These are phyloP conservation scores for Monilinia aucupariae DNA, from an alignment of 2,329 filamentous ascomycete genomes.

Conservation along the genomic window DNA sequence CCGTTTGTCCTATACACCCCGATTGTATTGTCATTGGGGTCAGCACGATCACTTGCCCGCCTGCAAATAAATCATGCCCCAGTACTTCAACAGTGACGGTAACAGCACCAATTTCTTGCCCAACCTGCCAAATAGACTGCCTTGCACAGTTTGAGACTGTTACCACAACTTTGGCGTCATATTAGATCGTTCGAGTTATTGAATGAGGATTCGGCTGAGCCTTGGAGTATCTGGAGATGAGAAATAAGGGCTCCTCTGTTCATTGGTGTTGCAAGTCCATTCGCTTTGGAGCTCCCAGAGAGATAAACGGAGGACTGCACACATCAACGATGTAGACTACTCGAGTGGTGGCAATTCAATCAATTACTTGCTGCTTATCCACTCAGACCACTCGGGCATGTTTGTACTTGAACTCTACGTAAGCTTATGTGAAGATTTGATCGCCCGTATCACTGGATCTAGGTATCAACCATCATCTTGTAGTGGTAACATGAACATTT, in stretches of 20 bases:
- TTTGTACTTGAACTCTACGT: background rate
- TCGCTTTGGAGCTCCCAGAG: too few species aligned
- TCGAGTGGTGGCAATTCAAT: background rate
- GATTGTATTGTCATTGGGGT: constrained; percentile 19
- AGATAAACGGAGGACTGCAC: background rate
- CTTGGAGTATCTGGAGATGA: background rate
- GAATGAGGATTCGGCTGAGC: background rate
- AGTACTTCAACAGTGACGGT: constrained; percentile 25
- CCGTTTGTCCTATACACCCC: constrained; percentile 17
- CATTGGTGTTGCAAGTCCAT: background rate
- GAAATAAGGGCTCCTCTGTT: too few species aligned
- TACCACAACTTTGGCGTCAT: constrained; percentile 16
- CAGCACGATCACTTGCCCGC: constrained; percentile 19
- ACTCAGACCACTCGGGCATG: background rate
- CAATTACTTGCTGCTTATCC: background rate
- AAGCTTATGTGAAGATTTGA: background rate
- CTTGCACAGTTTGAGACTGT: constrained; percentile 15
- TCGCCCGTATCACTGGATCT: background rate
- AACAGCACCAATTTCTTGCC: constrained; percentile 18
- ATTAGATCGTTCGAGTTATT: too few species aligned
- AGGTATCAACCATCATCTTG: background rate
- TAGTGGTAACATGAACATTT: background rate
- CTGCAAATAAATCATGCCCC: constrained; percentile 20
- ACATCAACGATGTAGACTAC: background rate
- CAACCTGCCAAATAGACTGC: constrained; percentile 23